phyloP scores from a whole-genome alignment of 2,329 filamentous ascomycete genomes.

The Diaporthe capsici region DNA sequence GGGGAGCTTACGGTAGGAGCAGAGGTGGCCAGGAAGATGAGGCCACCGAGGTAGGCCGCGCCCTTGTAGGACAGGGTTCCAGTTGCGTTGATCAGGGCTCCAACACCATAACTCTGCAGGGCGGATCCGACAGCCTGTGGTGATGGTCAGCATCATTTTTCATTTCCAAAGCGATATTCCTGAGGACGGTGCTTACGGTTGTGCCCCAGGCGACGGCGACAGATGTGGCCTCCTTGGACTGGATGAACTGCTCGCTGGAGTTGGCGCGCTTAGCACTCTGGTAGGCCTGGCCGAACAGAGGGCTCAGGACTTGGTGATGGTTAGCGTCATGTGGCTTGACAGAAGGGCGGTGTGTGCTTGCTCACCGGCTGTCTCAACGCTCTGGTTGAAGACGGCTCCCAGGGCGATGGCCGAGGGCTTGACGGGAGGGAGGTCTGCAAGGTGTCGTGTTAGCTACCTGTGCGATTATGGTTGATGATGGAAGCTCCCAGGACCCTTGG shows the following conservation, averaged over 20 bases:
- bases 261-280: slow-evolving; percentile 91
- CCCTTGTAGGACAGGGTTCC: slow-evolving; percentile 97
- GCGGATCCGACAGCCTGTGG: slow-evolving; percentile 77
- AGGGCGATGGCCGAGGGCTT: slow-evolving; percentile 98
- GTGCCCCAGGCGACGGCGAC: slow-evolving; percentile 88
- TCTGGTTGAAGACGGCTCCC: slow-evolving; percentile 94
- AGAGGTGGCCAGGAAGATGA: slow-evolving; percentile 93
- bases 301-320: slow-evolving; percentile 73
- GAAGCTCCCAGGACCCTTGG: background rate
- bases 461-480: slow-evolving; percentile 13
- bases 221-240: slow-evolving; percentile 90
- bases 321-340: background rate
- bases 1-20: slow-evolving; percentile 81
- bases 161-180: background rate
- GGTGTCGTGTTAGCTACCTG: slow-evolving; percentile 32
- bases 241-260: slow-evolving; percentile 96
- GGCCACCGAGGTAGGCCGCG: slow-evolving; percentile 89
- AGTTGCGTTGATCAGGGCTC: slow-evolving; percentile 92
- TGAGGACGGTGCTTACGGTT: background rate
- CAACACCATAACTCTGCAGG: slow-evolving; percentile 90
- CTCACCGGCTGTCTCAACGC: slow-evolving; percentile 43
- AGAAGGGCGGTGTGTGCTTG: background rate
- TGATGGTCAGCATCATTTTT: background rate
- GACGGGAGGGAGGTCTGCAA: slow-evolving; percentile 76
- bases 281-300: slow-evolving; percentile 95